Evolutionary conservation across 208 protist genomes (phyloP), one percentile per base, ranked within the genome.

Genomic region (Strigomonas culicis): DNA sequence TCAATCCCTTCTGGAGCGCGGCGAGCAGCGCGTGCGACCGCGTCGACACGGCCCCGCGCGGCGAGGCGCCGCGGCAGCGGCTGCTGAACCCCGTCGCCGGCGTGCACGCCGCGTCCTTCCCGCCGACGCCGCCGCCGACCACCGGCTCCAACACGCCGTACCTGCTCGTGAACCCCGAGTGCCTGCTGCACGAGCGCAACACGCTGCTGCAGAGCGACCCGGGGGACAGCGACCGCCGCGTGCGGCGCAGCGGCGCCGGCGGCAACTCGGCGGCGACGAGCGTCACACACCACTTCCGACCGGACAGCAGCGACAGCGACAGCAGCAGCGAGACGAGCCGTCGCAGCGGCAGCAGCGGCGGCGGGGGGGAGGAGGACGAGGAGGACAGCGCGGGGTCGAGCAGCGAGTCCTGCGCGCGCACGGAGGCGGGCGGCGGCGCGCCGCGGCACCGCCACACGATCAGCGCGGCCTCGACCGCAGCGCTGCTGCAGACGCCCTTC

Each of bases 401-500:
- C 1, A 44, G 19, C 39, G 8, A 44, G 11, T 44, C 39, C 10
- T 15, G 39, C 13, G 39, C 39, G 39, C 19, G 11, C 11, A 44
- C 39, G 8, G 39, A 4, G 39, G 39, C 8, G 39, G 39, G 39
- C 39, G 39, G 39, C 39, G 13, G 15, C 1, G 1, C 1, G 39
- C 39, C 11, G 8, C 39, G 39, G 39, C 39, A 17, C 11, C 39
- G 15, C 1, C 39, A 17, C 10, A 44, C 39, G 11, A 44, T 44
- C 39, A 15, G 11, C 8, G 15, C 15, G 10, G 39, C 39, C 39
- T 44, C 39, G 11, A 44, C 39, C 3, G 39, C 39, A 2, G 39
- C 39, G 19, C 71, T 85, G 27, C 53, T 62, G 34, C 30, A 28
- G 25, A 66, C 72, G 4, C 83, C 85, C 15, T 91, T 91, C 50